These are phyloP conservation scores for Didymosphaeria variabile DNA, from an alignment of 2,329 filamentous ascomycete genomes.

Conservation along the genomic window DNA sequence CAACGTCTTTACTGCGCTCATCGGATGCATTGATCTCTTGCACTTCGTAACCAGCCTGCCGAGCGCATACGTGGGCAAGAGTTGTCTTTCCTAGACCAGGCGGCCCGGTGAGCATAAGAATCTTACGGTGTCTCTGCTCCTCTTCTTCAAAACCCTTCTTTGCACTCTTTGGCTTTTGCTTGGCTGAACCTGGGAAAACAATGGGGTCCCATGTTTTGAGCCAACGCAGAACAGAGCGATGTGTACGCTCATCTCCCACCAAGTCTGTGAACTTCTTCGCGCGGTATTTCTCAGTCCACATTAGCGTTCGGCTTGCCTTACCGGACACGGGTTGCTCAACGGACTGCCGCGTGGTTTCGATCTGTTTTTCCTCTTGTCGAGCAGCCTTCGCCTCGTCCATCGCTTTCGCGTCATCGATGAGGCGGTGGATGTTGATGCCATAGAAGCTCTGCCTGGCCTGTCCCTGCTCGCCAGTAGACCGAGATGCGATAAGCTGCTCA, in stretches of 20 bases:
- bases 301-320: constrained; percentile 58
- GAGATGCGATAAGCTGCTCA: constrained; percentile 72
- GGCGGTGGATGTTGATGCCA: constrained; percentile 86
- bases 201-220: constrained; percentile 92
- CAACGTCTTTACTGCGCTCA: constrained; percentile 87
- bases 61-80: constrained; percentile 92
- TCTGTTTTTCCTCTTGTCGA: constrained; percentile 29
- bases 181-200: constrained; percentile 82
- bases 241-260: constrained; percentile 92
- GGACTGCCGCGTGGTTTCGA: constrained; percentile 43
- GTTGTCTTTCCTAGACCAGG: constrained; percentile 97
- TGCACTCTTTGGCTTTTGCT: constrained; percentile 61
- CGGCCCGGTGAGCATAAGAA: constrained; percentile 88
- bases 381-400: constrained; percentile 60
- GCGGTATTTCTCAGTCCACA: constrained; percentile 99
- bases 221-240: constrained; percentile 90
- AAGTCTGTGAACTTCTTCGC: constrained; percentile 91
- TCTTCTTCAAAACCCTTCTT: constrained; percentile 64
- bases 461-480: constrained; percentile 70
- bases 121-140: constrained; percentile 83
- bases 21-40: constrained; percentile 98
- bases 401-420: constrained; percentile 76
- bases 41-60: constrained; percentile 94
- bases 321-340: constrained; percentile 47
- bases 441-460: constrained; percentile 82